These are phyloP conservation scores for Microbotryomycetes sp. DNA, from an alignment of 1,284 basidiomycete species.

Conservation along the genomic window DNA sequence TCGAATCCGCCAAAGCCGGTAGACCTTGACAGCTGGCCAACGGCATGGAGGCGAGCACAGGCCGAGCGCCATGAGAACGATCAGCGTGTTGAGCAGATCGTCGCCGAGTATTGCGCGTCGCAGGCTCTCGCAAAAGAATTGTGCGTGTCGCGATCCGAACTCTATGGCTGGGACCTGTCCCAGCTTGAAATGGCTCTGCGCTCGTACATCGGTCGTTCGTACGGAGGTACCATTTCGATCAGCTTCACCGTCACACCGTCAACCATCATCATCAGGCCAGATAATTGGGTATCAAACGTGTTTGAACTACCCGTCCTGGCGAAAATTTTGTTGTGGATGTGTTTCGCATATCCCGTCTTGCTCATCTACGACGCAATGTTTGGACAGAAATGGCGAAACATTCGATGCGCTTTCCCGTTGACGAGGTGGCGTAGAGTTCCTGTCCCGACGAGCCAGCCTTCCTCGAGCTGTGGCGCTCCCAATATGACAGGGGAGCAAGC, in stretches of 20 bases:
- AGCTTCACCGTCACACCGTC: not conserved
- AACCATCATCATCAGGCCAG: conserved; percentile 4
- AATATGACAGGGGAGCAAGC: not conserved
- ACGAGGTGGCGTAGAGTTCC: conserved; percentile 7
- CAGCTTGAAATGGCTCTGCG: not conserved
- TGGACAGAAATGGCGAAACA: conserved; percentile 2
- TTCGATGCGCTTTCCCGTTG: conserved; percentile 10
- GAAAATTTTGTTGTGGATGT: conserved; percentile 3
- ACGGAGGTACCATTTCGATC: not conserved
- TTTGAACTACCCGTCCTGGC: not conserved
- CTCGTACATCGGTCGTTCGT: not conserved
- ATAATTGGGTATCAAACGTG: conserved; percentile 2
- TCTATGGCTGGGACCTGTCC: conserved; percentile 1
- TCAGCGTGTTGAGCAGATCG: not conserved
- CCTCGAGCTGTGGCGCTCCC: not conserved
- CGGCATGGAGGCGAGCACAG: not conserved
- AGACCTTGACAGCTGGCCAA: not conserved
- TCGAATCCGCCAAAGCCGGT: not conserved
- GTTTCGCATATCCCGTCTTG: conserved; percentile 7
- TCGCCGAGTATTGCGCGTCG: conserved; percentile 1
- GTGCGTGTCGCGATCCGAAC: not conserved
- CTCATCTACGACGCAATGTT: not conserved
- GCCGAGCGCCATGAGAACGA: conserved; percentile 2
- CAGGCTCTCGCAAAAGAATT: conserved; percentile 3
- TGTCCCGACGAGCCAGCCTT: not conserved